Evolutionary conservation across 495 filamentous ascomycete genomes (phyloP), one percentile per base, ranked within the genome.

Genomic region (Acidomyces sp.): DNA sequence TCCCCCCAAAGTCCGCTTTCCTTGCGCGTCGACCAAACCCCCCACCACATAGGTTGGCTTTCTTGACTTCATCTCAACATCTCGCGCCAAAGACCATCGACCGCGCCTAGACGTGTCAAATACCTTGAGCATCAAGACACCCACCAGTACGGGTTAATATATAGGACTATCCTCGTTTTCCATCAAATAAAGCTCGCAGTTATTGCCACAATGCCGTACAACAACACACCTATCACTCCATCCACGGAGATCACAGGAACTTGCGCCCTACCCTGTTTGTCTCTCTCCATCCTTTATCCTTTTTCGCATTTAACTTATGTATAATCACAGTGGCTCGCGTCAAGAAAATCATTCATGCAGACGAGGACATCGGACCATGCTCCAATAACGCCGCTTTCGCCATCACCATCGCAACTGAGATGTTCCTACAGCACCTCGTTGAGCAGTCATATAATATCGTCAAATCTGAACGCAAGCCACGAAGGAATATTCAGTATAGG

Each of bases 321-420:
- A 41, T 32, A 47, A 18, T 29, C 27, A 11, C 26, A 93, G 90
- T 95, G 19, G 80, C 88, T 11, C 73, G 88, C 41, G 80, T 96
- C 34, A 94, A 93, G 58, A 90, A 87, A 62, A 94, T 96, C 52
- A 82, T 99, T 36, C 69, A 73, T 12, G 68, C 84, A 13, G 90
- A 99, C 61, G 78, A 80, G 22, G 90, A 95, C 46, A 79, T 93
- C 48, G 62, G 59, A 44, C 69, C 76, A 56, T 88, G 84, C 58
- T 92, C 86, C 28, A 92, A 84, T 56, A 92, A 88, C 46, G 88
- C 85, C 41, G 83, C 85, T n/a, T 94, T 96, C 60, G 77, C 85
- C 37, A 86, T 95, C 51, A 85, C 87, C 10, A 69, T 93, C 39
- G 90, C 90, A 37, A 85, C 90, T 9, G 90, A 96, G 61, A 78